Evolutionary conservation across 1,284 basidiomycete genomes (phyloP).

Genomic region (Apiotrichum domesticum): DNA sequence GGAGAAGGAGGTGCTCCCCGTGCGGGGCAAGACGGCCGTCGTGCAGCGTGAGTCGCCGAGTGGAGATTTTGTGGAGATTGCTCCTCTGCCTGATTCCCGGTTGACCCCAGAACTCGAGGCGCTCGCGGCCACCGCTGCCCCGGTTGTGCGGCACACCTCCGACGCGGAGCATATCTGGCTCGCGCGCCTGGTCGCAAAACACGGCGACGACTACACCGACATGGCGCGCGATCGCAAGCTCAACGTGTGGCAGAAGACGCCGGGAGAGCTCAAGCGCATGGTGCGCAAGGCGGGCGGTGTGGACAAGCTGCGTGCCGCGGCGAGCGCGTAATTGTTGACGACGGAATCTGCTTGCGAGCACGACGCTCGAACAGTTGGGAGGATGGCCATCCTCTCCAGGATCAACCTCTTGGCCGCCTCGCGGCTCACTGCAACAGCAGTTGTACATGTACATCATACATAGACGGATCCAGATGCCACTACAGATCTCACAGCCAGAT

Average conservation of each 20-base stretch:
- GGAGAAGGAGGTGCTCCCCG: conserved; percentile 27
- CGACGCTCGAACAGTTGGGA: too few species aligned
- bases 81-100: not conserved
- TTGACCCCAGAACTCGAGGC: conserved; percentile 36
- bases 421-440: not conserved
- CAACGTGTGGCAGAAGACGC: conserved; percentile 81
- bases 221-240: conserved; percentile 76
- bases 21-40: conserved; percentile 46
- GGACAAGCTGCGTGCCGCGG: conserved; percentile 11
- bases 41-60: conserved; percentile 40
- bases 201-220: conserved; percentile 65
- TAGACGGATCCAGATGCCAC: conserved; percentile 1
- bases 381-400: too few species aligned
- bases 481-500: too few species aligned
- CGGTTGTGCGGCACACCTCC: conserved; percentile 61
- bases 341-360: too few species aligned
- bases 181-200: conserved; percentile 58
- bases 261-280: conserved; percentile 63
- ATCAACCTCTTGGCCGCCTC: too few species aligned
- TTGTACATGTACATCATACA: conserved; percentile 7
- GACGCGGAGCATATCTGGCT: conserved; percentile 66
- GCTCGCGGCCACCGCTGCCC: conserved; percentile 33
- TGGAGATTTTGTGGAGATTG: not conserved
- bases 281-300: conserved; percentile 35
- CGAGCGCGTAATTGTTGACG: too few species aligned